Evolutionary conservation across 257 asterid species (phyloP), one percentile per base, ranked within the genome.

Genomic region (Ehretia macrophylla): DNA sequence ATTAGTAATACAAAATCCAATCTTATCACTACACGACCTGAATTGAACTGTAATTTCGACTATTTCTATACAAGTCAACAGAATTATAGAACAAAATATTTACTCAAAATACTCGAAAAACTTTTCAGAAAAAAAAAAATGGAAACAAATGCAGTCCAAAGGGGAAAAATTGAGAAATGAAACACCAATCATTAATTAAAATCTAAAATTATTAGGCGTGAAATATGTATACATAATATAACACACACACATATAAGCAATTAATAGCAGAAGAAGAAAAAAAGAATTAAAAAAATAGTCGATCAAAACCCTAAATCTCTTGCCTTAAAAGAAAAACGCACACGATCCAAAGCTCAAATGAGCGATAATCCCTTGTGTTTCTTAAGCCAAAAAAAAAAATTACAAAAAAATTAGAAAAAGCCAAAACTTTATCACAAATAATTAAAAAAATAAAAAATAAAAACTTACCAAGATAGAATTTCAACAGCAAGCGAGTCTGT

Each of bases 331-430:
- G 37, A n/a, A 42, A 59, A 59, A 22, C 40, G 14, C 64, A 48
- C 55, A 14, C n/a, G 64, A 45, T 59, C 55, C 64, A 10, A 59
- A 59, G 37, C 52, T 18, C 44, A 13, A 59, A 27, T 45, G 51
- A 23, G 20, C n/a, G 38, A 9, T 0, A 59, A 21, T 16, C 53
- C 37, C 64, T 14, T 45, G 55, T n/a, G 19, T 45, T 46, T 23
- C 38, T 17, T 37, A 19, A 32, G 21, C 42, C 21, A 18, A 22
- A 11, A 19, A 20, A 18, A 6, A 18, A 22, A 5, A 19, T 51
- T 6, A 51, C 16, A 51, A 20, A 51, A n/a, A 0, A 48, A 17
- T 6, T 17, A 8, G 0, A 48, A n/a, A 46, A 46, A 46, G n/a
- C n/a, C n/a, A n/a, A 46, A 16, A 14, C n/a, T 14, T 16, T 5